These are phyloP conservation scores for Aquilaria yunnanensis DNA, from an alignment of 345 rosid species.

Conservation along the genomic window DNA sequence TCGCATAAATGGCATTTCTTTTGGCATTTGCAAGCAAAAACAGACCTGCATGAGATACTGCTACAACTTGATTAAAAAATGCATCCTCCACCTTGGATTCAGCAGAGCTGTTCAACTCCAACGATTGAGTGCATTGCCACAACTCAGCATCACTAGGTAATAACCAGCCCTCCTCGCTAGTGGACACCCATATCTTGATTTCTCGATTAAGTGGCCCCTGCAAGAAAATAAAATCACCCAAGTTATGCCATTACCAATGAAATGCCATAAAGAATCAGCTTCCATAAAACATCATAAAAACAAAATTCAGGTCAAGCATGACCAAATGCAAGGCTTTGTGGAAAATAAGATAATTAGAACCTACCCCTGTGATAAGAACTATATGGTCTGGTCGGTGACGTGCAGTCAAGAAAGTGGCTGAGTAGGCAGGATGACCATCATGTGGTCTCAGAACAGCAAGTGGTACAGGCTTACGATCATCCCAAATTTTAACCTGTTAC, in stretches of 20 bases:
- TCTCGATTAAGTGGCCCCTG: slow-evolving; percentile 66
- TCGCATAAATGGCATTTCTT: slow-evolving; percentile 65
- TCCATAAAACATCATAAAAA: neutral
- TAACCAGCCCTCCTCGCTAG: slow-evolving; percentile 68
- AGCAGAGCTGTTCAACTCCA: slow-evolving; percentile 52
- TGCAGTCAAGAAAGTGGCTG: slow-evolving; percentile 55
- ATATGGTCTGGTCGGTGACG: slow-evolving; percentile 65
- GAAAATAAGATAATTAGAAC: slow-evolving; percentile 8
- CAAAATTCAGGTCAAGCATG: slow-evolving; percentile 2
- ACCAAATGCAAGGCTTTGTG: neutral
- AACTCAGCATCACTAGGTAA: slow-evolving; percentile 53
- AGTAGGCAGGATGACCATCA: slow-evolving; percentile 57
- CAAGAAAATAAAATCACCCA: slow-evolving; percentile 2
- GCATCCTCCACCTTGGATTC: slow-evolving; percentile 44
- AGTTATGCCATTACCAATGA: neutral
- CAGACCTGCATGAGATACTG: slow-evolving; percentile 51
- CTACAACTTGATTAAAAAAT: slow-evolving; percentile 68
- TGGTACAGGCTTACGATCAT: slow-evolving; percentile 53
- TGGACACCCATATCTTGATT: slow-evolving; percentile 55
- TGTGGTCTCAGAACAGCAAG: slow-evolving; percentile 58
- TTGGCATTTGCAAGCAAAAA: slow-evolving; percentile 63
- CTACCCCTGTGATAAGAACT: slow-evolving; percentile 69
- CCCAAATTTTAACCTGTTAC: slow-evolving; percentile 73
- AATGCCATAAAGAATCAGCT: slow-evolving; percentile 3
- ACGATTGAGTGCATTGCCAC: slow-evolving; percentile 56